Base-by-base conservation (phyloP, 202 grass and related monocot genomes). In the Schoenoplectus triqueter region DNA sequence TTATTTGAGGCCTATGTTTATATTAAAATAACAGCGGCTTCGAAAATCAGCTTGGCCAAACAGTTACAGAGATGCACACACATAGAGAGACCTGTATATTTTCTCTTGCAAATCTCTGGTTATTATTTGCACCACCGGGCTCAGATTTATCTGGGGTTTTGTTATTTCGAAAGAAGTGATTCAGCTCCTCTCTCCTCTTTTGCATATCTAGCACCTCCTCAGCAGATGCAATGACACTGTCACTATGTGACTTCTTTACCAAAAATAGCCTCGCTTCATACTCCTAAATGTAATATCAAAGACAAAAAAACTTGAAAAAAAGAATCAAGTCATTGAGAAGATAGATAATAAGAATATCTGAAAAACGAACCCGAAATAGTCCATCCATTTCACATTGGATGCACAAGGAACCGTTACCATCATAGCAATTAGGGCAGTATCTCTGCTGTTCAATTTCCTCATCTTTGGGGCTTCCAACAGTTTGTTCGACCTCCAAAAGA, bases 341-440 rank as follows among this genome's bases (percentile, higher is more conserved):
- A 81, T 20, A 18, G 19, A 65, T n/a, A 45, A 48, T 41, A 68
- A 85, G 21, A 60, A 50, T 55, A 64, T 47, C 48, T 50, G 61
- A 61, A 55, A 70, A 68, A 85, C 60, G 74, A 86, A 97, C 95
- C 92, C 90, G 92, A 90, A 95, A 95, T 40, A 92, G 86, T 17
- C 60, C 86, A 92, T 98, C 95, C 66, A 98, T 69, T 91, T 98
- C 92, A 84, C 95, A 98, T 54, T 95, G 92, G 31, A 95, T 87
- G 88, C 95, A 98, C 65, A 98, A 86, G 92, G 89, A 85, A 86
- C 95, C 95, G 81, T 90, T 92, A 42, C 91, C 92, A 85, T 92
- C 91, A 67, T 93, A 95, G 78, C 95, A 98, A 17, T 93, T 95
- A 42, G 92, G 92, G 81, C 95, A 98, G 69, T 93, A 93, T 84